Evolutionary conservation across 176 grass and related monocot genomes (phyloP).

Genomic region (Zea mays): DNA sequence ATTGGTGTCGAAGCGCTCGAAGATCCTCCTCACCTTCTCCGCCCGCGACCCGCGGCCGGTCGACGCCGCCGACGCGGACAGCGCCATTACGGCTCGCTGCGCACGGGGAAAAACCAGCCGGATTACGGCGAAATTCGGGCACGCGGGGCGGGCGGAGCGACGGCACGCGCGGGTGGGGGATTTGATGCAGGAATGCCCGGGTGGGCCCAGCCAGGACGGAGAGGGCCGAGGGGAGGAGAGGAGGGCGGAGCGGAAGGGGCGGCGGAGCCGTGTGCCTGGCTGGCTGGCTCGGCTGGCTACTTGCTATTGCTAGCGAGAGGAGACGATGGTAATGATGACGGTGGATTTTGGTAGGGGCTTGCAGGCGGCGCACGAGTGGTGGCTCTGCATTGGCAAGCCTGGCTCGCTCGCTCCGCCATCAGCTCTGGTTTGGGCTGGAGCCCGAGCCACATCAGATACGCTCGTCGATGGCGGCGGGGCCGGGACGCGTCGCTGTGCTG

Average conservation of each 20-base stretch:
- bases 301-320: slow-evolving; percentile 4
- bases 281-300: background rate
- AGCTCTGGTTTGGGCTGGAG: too few relatives aligned
- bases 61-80: slow-evolving; percentile 56
- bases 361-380: slow-evolving; percentile 17
- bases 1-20: slow-evolving; percentile 84
- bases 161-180: slow-evolving; percentile 31
- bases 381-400: background rate
- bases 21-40: slow-evolving; percentile 85
- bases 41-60: slow-evolving; percentile 54
- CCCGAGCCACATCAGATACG: too few relatives aligned
- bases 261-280: slow-evolving; percentile 31
- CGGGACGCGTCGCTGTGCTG: too few relatives aligned
- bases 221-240: background rate
- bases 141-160: slow-evolving; percentile 21
- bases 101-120: slow-evolving; percentile 38
- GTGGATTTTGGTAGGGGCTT: slow-evolving; percentile 21
- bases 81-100: slow-evolving; percentile 35
- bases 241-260: background rate
- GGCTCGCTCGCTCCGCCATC: background rate
- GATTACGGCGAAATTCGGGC: slow-evolving; percentile 45
- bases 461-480: too few relatives aligned
- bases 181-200: slow-evolving; percentile 41
- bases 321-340: slow-evolving; percentile 25
- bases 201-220: slow-evolving; percentile 40